These are phyloP conservation scores for Corynascus novoguineensis DNA, from an alignment of 495 filamentous ascomycete species.

Conservation along the genomic window DNA sequence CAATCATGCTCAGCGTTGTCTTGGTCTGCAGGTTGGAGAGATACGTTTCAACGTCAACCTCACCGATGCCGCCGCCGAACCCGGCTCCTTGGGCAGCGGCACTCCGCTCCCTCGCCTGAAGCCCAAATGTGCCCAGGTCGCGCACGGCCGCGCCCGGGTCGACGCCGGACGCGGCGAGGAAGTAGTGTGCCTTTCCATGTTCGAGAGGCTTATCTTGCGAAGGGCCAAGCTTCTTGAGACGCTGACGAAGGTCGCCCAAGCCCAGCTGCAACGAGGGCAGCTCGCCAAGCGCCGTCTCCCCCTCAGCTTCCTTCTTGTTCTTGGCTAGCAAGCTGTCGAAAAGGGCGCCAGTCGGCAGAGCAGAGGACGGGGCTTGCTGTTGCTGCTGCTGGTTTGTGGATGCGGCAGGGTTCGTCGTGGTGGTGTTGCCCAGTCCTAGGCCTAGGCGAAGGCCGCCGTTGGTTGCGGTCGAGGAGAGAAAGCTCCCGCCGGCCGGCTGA, in stretches of 20 bases:
- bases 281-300: constrained; percentile 48
- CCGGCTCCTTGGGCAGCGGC: constrained; percentile 8
- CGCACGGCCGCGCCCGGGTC: constrained; percentile 69
- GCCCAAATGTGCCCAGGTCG: constrained; percentile 60
- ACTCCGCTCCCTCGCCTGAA: constrained; percentile 34
- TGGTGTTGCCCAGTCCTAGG: constrained; percentile 5
- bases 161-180: constrained; percentile 85
- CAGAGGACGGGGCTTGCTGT: constrained; percentile 9
- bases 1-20: constrained; percentile 84
- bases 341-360: constrained; percentile 52
- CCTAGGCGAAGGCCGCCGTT: not conserved
- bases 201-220: constrained; percentile 45
- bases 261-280: constrained; percentile 73
- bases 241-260: constrained; percentile 78
- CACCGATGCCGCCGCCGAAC: constrained; percentile 31
- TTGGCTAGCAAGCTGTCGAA: constrained; percentile 84
- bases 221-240: constrained; percentile 70
- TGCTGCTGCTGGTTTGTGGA: constrained; percentile 13
- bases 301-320: constrained; percentile 58
- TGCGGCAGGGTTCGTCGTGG: not conserved
- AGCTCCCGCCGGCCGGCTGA: not conserved
- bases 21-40: constrained; percentile 79
- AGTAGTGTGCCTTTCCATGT: constrained; percentile 69
- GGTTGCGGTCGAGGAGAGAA: not conserved
- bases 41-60: constrained; percentile 79